A percentile compares a stretch with the other conserved stretches of the same genome.
Conservation (phyloP, 352 stramenopile species). For the Thalassiosira mediterranea region DNA sequence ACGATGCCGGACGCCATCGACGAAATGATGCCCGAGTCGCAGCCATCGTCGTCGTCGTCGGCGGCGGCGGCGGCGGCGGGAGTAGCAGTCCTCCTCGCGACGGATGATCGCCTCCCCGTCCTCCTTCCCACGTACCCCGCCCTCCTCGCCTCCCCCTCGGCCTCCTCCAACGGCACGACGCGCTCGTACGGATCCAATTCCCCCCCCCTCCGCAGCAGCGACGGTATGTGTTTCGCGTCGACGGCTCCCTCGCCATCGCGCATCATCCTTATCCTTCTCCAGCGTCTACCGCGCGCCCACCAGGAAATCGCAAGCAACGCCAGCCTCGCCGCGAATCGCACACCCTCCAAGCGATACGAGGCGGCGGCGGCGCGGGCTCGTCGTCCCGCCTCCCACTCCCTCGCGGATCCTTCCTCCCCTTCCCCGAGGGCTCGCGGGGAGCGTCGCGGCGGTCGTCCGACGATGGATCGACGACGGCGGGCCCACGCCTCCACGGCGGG, state of each 20-base stretch:
- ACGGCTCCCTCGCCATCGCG: neutral
- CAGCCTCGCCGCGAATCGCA: slow-evolving; percentile 43
- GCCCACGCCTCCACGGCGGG: slow-evolving; percentile 46
- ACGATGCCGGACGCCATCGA: slow-evolving; percentile 5
- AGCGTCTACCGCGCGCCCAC: slow-evolving; percentile 27
- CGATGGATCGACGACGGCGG: slow-evolving; percentile 4
- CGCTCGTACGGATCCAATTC: slow-evolving; percentile 87
- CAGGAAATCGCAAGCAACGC: slow-evolving; percentile 41
- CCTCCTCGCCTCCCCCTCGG: slow-evolving; percentile 73
- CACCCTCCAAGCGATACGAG: slow-evolving; percentile 34
- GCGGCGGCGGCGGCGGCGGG: neutral
- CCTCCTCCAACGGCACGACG: slow-evolving; percentile 80
- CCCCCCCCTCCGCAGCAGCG: slow-evolving; percentile 85
- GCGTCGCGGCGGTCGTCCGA: neutral
- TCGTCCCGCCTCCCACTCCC: neutral
- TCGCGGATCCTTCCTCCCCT: neutral
- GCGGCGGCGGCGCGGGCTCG: slow-evolving; percentile 11
- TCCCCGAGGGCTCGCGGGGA: neutral
- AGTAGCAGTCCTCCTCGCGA: neutral
- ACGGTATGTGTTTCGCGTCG: slow-evolving; percentile 58
- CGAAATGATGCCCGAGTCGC: neutral
- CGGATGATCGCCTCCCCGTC: slow-evolving; percentile 91
- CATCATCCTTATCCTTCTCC: neutral
- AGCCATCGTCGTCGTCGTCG: neutral
- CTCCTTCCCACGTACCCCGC: slow-evolving; percentile 82